Evolutionary conservation across 2,329 filamentous ascomycete genomes (phyloP).

Genomic region (Colletotrichum sp.): DNA sequence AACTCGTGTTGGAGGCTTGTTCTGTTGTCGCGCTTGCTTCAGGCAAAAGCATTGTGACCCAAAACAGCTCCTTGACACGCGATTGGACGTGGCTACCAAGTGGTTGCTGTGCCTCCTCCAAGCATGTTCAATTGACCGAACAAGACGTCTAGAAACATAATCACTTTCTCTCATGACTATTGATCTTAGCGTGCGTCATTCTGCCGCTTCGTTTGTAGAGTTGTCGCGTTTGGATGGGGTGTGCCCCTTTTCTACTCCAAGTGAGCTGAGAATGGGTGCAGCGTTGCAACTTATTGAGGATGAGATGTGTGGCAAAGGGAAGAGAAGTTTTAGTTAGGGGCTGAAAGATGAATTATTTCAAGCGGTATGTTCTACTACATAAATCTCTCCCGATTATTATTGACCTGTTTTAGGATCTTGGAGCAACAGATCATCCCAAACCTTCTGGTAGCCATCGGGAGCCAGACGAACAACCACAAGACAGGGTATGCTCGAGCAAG

Average conservation of each 20-base stretch:
- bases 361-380: no score
- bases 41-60: not conserved
- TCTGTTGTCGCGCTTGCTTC: not conserved
- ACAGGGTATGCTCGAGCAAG: not conserved
- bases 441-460: no score
- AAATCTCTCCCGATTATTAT: no score
- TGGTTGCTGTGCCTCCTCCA: not conserved
- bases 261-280: not conserved
- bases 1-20: not conserved
- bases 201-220: not conserved
- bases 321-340: no score
- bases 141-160: not conserved
- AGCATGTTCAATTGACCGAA: not conserved
- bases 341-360: not conserved
- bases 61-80: not conserved
- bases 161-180: not conserved
- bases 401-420: no score
- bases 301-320: no score
- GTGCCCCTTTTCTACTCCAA: not conserved
- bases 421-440: no score
- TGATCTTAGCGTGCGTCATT: not conserved
- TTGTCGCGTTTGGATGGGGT: not conserved
- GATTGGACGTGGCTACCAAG: not conserved
- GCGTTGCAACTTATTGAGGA: not conserved
- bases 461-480: not conserved